Evolutionary conservation across 1,284 basidiomycete genomes (phyloP), one percentile per base, ranked within the genome.

Genomic region (Ustilago nuda): DNA sequence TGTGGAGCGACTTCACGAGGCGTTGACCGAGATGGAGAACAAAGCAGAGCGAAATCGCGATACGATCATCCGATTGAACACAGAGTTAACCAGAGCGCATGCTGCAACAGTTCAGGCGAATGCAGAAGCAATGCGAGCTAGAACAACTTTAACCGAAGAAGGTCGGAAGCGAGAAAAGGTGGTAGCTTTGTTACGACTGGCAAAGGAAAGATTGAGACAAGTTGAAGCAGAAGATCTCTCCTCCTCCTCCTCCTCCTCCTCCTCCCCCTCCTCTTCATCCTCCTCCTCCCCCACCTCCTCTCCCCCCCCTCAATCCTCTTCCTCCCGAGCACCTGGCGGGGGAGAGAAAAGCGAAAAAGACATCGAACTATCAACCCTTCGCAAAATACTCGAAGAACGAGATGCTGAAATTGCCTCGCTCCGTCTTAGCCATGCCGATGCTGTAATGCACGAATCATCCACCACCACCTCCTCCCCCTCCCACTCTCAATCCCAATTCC

Each of bases 71-170:
- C 60, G 56, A 50, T 43, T 80, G 33, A 75, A 72, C 17, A 69
- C 61, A 23, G 76, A 82, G 39, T 46, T 82, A 33, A 68, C 76
- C 4, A 53, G 54, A 30, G 80, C 81, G 3, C 70, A 80, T 55
- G 35, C 52, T 11, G 64, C 57, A 11, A 64, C 52, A 36, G 62
- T 78, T 17, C 36, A 63, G 35, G 78, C 79, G 15, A 67, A 68
- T 39, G 72, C 71, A 2, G 80, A 80, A 23, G 71, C 76, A 19
- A 64, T 75, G 53, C 55, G 63, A 11, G 35, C 56, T 3, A 64
- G 72, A 11, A 45, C 51, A 4, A 45, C 30, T 8, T 17, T 75
- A 7, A 56, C 48, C 1, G 80, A 83, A 11, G 81, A 80, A 51
- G 59, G 45, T 7, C 43, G 65, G 17, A 77, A 76, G 57, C 35